A percentile compares a stretch with the other conserved stretches of the same genome.
Evolutionary conservation across 208 protist genomes (phyloP).

Genomic region (Acanthamoeba rhysodes): DNA sequence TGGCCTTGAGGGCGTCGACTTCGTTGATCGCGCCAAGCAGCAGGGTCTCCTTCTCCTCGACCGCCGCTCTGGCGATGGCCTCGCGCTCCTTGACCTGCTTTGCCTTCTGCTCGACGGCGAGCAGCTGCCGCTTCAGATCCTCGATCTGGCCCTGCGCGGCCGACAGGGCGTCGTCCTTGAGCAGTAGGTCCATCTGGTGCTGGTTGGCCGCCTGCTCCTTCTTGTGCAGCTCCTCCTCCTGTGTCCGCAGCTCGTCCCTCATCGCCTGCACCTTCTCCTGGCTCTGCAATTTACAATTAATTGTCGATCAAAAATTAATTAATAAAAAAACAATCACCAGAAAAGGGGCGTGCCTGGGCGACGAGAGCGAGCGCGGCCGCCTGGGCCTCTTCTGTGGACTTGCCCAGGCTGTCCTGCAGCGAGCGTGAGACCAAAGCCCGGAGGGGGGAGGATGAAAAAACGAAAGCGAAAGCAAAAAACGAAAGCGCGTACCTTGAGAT

Average conservation of each 20-base stretch:
- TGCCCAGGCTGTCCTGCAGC: background rate
- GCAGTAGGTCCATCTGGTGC: background rate
- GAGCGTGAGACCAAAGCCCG: background rate
- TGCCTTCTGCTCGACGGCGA: background rate
- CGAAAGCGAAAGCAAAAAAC: background rate
- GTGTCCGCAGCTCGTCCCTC: background rate
- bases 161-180: conserved; percentile 27
- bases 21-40: background rate
- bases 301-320: background rate
- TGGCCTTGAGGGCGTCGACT: background rate
- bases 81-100: conserved; percentile 12
- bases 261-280: background rate
- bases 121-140: background rate
- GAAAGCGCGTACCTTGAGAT: background rate
- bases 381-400: background rate
- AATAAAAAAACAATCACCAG: no score
- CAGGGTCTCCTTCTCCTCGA: background rate
- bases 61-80: background rate
- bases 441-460: background rate
- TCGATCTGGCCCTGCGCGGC: background rate
- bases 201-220: background rate
- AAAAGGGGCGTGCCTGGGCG: background rate
- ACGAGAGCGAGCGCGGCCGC: background rate
- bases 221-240: background rate
- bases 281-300: background rate